phyloP scores from a whole-genome alignment of 495 filamentous ascomycete species.

The Hypoxylon intermedium region DNA sequence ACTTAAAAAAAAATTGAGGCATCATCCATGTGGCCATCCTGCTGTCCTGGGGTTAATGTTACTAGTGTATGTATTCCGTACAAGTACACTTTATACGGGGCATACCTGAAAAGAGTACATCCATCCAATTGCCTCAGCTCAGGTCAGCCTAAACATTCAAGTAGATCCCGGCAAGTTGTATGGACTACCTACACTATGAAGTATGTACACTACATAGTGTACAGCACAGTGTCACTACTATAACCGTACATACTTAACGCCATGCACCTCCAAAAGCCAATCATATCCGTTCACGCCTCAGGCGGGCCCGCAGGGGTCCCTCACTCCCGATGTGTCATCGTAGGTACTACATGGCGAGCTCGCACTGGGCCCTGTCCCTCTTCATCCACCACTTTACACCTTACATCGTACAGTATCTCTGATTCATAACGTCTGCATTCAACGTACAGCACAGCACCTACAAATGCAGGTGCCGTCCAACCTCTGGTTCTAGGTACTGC shows the following conservation, averaged over 20 bases:
- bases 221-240: slow-evolving; percentile 25
- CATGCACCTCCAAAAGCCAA: too few species aligned
- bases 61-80: neutral
- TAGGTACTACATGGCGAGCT: slow-evolving; percentile 12
- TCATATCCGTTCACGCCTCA: slow-evolving; percentile 7
- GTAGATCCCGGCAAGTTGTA: neutral
- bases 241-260: too few species aligned
- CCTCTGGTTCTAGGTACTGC: too few species aligned
- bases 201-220: too few species aligned
- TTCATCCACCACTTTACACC: too few species aligned
- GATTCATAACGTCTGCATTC: too few species aligned
- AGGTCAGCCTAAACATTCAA: too few species aligned
- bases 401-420: too few species aligned
- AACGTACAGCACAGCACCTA: slow-evolving; percentile 1
- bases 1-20: slow-evolving; percentile 5
- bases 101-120: neutral
- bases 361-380: slow-evolving; percentile 24
- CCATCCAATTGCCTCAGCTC: neutral
- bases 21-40: neutral
- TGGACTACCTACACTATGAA: too few species aligned
- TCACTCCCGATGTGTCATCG: slow-evolving; percentile 39
- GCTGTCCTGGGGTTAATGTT: too few species aligned
- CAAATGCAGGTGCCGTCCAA: slow-evolving; percentile 23
- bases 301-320: slow-evolving; percentile 23
- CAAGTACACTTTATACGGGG: neutral